Evolutionary conservation across 495 filamentous ascomycete species (phyloP).

Genomic region (Penicillium bovifimosum): DNA sequence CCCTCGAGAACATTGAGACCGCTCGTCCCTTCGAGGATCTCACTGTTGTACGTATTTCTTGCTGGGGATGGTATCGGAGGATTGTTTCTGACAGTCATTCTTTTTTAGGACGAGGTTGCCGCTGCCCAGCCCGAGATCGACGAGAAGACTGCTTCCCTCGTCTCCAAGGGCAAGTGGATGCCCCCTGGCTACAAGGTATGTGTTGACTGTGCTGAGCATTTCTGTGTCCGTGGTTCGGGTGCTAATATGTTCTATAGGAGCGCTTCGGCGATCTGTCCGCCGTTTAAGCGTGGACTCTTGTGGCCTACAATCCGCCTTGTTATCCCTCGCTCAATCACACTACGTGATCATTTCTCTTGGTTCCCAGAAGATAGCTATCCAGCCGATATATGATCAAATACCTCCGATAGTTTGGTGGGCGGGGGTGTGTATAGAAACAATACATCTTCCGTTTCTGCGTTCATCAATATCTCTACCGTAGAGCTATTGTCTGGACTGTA

Average conservation of each 20-base stretch:
- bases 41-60: slow-evolving; percentile 75
- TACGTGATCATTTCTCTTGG: slow-evolving; percentile 30
- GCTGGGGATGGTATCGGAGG: neutral
- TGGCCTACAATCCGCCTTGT: slow-evolving; percentile 22
- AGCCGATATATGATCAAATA: slow-evolving; percentile 18
- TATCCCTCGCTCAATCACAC: slow-evolving; percentile 37
- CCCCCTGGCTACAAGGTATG: slow-evolving; percentile 97
- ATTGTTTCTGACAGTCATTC: slow-evolving; percentile 13
- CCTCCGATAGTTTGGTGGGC: slow-evolving; percentile 22
- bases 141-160: slow-evolving; percentile 82
- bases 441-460: slow-evolving; percentile 36
- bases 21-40: slow-evolving; percentile 95
- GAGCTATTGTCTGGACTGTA: neutral
- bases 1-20: slow-evolving; percentile 93
- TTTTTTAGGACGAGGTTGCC: slow-evolving; percentile 83
- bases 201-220: slow-evolving; percentile 4
- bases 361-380: slow-evolving; percentile 30
- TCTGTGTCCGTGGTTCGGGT: neutral
- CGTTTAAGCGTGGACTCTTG: slow-evolving; percentile 55
- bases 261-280: slow-evolving; percentile 96
- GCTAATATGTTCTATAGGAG: slow-evolving; percentile 54
- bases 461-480: slow-evolving; percentile 4
- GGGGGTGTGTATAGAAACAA: slow-evolving; percentile 46
- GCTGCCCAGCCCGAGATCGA: slow-evolving; percentile 92
- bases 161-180: slow-evolving; percentile 94